Percentiles rank a stretch among this genome's conserved stretches.
phyloP scores from a whole-genome alignment of 2,329 filamentous ascomycete species.

The Beauveria sp. region DNA sequence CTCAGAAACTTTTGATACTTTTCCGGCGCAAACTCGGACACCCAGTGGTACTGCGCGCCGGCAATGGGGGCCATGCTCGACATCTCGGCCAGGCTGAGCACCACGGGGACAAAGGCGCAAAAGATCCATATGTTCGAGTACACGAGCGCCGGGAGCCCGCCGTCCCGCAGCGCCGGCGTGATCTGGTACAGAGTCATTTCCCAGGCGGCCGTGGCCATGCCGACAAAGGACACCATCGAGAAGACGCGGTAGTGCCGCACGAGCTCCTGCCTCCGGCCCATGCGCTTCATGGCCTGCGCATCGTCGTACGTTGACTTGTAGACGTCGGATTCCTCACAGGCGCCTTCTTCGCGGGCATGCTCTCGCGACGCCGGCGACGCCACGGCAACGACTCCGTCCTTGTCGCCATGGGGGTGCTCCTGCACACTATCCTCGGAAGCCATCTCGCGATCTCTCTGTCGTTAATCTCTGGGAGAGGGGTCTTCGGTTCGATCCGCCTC shows the following conservation, averaged over 20 bases:
- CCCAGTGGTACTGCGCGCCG: slow-evolving; percentile 12
- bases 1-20: slow-evolving; percentile 11
- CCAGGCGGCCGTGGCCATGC: slow-evolving; percentile 10
- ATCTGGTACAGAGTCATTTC: slow-evolving; percentile 8
- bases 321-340: background rate
- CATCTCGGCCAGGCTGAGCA: slow-evolving; percentile 11
- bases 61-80: slow-evolving; percentile 8
- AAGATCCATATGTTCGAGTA: slow-evolving; percentile 10
- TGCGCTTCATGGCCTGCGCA: slow-evolving; percentile 3
- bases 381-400: background rate
- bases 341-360: background rate
- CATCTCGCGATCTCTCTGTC: background rate
- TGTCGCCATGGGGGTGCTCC: background rate
- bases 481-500: background rate
- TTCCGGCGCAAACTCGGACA: slow-evolving; percentile 10
- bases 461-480: background rate
- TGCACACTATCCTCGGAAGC: background rate
- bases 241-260: slow-evolving; percentile 10
- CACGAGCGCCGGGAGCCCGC: slow-evolving; percentile 2
- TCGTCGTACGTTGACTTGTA: slow-evolving; percentile 9
- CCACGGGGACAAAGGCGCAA: slow-evolving; percentile 4
- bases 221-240: slow-evolving; percentile 11
- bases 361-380: background rate
- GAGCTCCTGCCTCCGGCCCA: slow-evolving; percentile 9
- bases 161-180: slow-evolving; percentile 9